Conservation (phyloP, 192 early-diverging fungal species). For the Coemansia sp. region DNA sequence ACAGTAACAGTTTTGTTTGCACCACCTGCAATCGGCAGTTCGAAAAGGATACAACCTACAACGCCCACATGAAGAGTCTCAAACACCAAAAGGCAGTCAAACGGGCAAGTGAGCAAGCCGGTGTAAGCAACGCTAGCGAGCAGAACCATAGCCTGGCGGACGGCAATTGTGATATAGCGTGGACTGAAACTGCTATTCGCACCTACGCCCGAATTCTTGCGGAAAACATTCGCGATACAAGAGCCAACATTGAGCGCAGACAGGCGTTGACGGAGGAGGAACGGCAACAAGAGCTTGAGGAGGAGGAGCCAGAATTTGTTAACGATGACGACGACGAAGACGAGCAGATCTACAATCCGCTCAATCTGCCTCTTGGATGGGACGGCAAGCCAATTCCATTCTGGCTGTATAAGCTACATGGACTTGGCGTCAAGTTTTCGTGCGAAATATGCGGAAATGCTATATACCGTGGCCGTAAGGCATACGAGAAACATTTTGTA, state of each 20-base stretch:
- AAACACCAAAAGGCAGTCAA: conserved; percentile 84
- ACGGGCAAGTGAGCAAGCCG: conserved; percentile 5
- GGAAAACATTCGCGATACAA: conserved; percentile 71
- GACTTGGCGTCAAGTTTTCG: conserved; percentile 87
- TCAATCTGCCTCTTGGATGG: conserved; percentile 94
- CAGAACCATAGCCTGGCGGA: too few relatives aligned
- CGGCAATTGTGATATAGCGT: conserved; percentile 62
- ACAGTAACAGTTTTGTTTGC: conserved; percentile 65
- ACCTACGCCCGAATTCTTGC: conserved; percentile 59
- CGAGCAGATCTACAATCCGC: conserved; percentile 93
- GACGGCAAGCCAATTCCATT: conserved; percentile 99
- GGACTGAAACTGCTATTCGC: conserved; percentile 59
- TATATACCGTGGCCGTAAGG: conserved; percentile 94
- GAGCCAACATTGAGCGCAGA: conserved; percentile 84
- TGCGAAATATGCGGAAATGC: conserved; percentile 97
- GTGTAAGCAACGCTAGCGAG: background rate
- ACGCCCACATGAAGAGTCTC: conserved; percentile 83
- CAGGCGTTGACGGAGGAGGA: conserved; percentile 89
- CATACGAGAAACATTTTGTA: conserved; percentile 93
- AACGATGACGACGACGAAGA: conserved; percentile 72
- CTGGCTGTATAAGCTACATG: conserved; percentile 98
- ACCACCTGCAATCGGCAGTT: conserved; percentile 77
- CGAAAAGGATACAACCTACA: conserved; percentile 78
- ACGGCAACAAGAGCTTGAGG: conserved; percentile 67
- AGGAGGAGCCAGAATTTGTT: conserved; percentile 64